Evolutionary conservation across 2,329 filamentous ascomycete species (phyloP), one percentile per base, ranked within the genome.

Genomic region (Plectosphaerella sp.): DNA sequence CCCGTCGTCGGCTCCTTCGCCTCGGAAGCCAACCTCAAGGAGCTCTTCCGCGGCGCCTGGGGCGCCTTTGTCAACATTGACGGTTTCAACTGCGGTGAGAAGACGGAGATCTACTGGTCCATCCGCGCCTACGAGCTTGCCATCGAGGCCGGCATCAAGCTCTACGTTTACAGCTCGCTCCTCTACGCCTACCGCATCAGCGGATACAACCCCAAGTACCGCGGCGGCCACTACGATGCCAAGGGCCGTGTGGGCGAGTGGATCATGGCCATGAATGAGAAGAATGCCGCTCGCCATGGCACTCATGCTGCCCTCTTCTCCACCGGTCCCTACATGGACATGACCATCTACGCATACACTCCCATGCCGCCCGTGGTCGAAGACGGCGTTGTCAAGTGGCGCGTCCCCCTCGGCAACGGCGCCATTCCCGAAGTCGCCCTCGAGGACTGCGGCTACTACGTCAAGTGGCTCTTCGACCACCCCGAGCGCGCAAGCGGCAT

Each of bases 41-140:
- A 63, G 1, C 74, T 72, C 0, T 75, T 78, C 58, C 58, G 59
- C 10, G 74, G 71, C 6, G 73, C 72, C 47, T 69, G 72, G 57
- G 74, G 72, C 16, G 76, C 76, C 4, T 81, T 76, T 56, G 64
- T 81, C 47, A 82, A 82, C 58, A 74, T 78, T 43, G 78, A 81
- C 55, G 75, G 76, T 12, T 80, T 79, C 61, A 79, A 77, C 53
- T 65, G 66, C 24, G 78, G 77, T 33, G 77, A 80, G 61, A 79
- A 79, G 58, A 68, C 67, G 0, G 77, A 81, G 60, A 72, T 71
- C 1, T 80, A 68, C 59, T 81, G 71, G 74, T 63, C 68, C 8
- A 67, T 78, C 47, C 64, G 75, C 42, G 56, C 65, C 50, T 70
- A 74, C 61, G 64, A 73, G 56, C 54, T 72, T 39, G 66, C 69